Percentiles rank a stretch among this genome's conserved stretches.
phyloP scores from a whole-genome alignment of 2,329 filamentous ascomycete species.

The Cladosporium sp. region DNA sequence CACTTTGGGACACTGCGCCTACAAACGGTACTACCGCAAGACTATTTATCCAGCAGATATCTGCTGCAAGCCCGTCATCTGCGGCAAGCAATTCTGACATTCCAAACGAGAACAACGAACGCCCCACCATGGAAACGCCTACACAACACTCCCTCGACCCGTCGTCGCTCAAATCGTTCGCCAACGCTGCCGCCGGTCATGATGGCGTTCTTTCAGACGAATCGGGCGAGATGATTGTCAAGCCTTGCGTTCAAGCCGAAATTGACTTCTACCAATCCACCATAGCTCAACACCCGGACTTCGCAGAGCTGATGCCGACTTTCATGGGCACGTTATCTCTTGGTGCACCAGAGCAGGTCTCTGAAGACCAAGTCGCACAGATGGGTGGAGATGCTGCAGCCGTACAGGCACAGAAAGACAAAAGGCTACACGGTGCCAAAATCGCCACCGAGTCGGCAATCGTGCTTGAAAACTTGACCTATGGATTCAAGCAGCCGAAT shows the following conservation, averaged over 20 bases:
- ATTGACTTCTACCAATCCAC: constrained; percentile 83
- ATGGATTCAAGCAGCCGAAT: constrained; percentile 78
- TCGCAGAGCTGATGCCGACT: constrained; percentile 75
- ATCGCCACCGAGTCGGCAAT: constrained; percentile 74
- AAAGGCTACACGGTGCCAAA: constrained; percentile 54
- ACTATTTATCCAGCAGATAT: no score
- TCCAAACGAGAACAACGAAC: no score
- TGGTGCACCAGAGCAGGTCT: constrained; percentile 42
- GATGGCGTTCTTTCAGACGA: constrained; percentile 84
- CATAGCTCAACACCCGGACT: constrained; percentile 62
- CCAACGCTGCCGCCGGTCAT: constrained; percentile 77
- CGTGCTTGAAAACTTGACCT: constrained; percentile 78
- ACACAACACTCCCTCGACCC: constrained; percentile 42
- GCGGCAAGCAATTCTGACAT: no score
- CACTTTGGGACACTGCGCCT: no score
- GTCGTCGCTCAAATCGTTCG: constrained; percentile 63
- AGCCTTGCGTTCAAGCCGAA: constrained; percentile 83
- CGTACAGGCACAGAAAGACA: constrained; percentile 29
- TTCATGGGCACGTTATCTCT: constrained; percentile 78
- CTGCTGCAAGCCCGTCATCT: no score
- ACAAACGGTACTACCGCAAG: no score
- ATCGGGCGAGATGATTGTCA: constrained; percentile 83
- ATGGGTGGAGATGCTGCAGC: not conserved
- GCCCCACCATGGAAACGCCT: not conserved
- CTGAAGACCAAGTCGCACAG: constrained; percentile 16